phyloP scores from a whole-genome alignment of 495 filamentous ascomycete genomes.

The Aspergillus conjunctus region DNA sequence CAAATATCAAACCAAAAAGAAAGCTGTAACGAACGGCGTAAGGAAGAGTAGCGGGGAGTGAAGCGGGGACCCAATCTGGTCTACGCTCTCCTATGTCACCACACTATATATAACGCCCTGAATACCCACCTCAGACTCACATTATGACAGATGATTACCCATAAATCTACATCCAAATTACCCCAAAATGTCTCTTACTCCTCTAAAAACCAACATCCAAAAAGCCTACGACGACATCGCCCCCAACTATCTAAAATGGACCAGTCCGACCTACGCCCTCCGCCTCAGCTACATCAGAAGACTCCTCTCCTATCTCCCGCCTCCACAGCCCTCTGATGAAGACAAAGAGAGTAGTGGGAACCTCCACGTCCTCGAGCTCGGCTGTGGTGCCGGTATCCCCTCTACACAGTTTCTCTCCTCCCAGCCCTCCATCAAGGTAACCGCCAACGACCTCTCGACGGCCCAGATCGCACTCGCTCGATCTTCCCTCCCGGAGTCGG shows the following conservation, averaged over 20 bases:
- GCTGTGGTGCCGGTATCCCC: slow-evolving; percentile 45
- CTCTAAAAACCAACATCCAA: slow-evolving; percentile 28
- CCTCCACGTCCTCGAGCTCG: slow-evolving; percentile 39
- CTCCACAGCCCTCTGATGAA: neutral
- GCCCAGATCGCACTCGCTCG: slow-evolving; percentile 39
- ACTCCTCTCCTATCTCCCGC: neutral
- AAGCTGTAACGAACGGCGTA: no score
- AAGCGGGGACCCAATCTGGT: no score
- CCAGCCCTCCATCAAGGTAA: slow-evolving; percentile 24
- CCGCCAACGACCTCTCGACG: slow-evolving; percentile 43
- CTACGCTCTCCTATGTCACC: no score
- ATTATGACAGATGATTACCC: no score
- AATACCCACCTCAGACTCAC: no score
- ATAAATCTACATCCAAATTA: neutral
- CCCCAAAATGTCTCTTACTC: neutral
- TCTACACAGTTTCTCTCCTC: slow-evolving; percentile 32
- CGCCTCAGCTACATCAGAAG: slow-evolving; percentile 32
- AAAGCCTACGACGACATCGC: slow-evolving; percentile 47
- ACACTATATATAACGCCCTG: no score
- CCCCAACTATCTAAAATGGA: slow-evolving; percentile 42
- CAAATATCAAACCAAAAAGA: no score
- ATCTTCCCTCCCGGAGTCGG: slow-evolving; percentile 19
- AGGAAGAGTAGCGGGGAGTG: no score
- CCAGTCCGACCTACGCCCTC: slow-evolving; percentile 23
- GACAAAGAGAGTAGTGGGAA: neutral